phyloP scores from a whole-genome alignment of 2,329 filamentous ascomycete species.

The Botrytis medusae region DNA sequence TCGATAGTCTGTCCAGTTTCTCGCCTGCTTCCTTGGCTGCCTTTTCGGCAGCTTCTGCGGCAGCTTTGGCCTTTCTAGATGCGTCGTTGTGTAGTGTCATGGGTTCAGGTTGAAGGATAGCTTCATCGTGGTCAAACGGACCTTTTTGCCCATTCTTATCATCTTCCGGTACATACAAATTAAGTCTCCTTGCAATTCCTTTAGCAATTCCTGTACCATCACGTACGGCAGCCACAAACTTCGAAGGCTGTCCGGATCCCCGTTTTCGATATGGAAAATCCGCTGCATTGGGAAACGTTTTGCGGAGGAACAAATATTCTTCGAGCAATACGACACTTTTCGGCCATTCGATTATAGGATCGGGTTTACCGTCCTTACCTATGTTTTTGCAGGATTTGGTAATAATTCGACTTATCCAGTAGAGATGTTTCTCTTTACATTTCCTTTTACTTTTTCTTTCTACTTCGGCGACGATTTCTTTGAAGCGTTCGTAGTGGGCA shows the following conservation, averaged over 20 bases:
- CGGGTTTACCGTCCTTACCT: not conserved
- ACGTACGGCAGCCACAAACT: not conserved
- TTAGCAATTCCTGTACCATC: no score
- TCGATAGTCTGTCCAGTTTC: not conserved
- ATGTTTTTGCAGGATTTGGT: not conserved
- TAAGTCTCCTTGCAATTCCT: no score
- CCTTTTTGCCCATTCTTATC: not conserved
- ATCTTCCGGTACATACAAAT: not conserved
- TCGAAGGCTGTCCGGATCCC: not conserved
- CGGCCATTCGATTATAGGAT: not conserved
- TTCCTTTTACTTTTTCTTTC: not conserved
- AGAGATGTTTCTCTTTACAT: not conserved
- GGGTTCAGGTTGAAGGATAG: not conserved
- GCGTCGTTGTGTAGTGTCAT: not conserved
- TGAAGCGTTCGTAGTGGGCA: not conserved
- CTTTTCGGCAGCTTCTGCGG: not conserved
- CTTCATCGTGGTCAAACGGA: not conserved
- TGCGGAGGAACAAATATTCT: not conserved
- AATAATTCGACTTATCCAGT: constrained; percentile 2
- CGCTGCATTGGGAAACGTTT: not conserved
- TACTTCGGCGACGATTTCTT: not conserved
- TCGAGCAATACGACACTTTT: not conserved
- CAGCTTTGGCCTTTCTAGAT: not conserved
- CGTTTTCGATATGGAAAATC: not conserved
- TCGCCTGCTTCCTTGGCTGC: not conserved